A percentile compares a stretch with the other conserved stretches of the same genome.
These are phyloP conservation scores for Rhodotorula sp. DNA, from an alignment of 1,284 basidiomycete species.

Conservation along the genomic window DNA sequence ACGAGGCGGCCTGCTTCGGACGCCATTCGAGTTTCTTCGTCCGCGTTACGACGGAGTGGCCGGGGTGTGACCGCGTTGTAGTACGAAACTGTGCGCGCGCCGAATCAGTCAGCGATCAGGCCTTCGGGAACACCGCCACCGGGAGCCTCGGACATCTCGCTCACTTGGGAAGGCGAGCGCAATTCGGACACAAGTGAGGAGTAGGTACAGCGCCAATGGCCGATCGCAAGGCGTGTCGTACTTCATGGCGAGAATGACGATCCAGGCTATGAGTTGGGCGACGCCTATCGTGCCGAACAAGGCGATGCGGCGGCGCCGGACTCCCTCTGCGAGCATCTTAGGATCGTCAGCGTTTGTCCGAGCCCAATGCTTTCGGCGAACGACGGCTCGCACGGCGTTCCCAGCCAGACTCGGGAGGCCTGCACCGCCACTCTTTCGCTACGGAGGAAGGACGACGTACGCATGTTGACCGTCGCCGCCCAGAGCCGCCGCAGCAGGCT, in stretches of 20 bases:
- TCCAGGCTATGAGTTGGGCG: slow-evolving; percentile 38
- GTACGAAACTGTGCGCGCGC: slow-evolving; percentile 7
- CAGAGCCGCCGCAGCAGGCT: slow-evolving; percentile 10
- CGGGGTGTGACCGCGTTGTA: slow-evolving; percentile 33
- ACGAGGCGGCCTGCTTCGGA: slow-evolving; percentile 33
- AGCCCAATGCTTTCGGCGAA: too few species aligned
- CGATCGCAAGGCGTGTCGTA: slow-evolving; percentile 32
- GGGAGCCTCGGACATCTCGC: not conserved
- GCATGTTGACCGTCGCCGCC: slow-evolving; percentile 2
- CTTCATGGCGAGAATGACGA: slow-evolving; percentile 30
- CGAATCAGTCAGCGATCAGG: not conserved
- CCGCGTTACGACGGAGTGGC: slow-evolving; percentile 12
- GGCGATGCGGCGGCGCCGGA: slow-evolving; percentile 9
- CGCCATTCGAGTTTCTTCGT: slow-evolving; percentile 16
- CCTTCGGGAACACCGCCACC: not conserved
- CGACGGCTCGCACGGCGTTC: too few species aligned
- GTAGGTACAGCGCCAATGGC: slow-evolving; percentile 37
- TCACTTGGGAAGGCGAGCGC: slow-evolving; percentile 34
- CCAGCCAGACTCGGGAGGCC: not conserved
- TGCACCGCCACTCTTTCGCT: not conserved
- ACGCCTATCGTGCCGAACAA: slow-evolving; percentile 25
- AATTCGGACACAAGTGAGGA: slow-evolving; percentile 36
- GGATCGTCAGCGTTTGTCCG: too few species aligned
- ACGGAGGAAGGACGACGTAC: not conserved
- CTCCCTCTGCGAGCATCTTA: slow-evolving; percentile 1